Base-by-base conservation (phyloP, 1,284 basidiomycete genomes). In the Blastosporella zonata region DNA sequence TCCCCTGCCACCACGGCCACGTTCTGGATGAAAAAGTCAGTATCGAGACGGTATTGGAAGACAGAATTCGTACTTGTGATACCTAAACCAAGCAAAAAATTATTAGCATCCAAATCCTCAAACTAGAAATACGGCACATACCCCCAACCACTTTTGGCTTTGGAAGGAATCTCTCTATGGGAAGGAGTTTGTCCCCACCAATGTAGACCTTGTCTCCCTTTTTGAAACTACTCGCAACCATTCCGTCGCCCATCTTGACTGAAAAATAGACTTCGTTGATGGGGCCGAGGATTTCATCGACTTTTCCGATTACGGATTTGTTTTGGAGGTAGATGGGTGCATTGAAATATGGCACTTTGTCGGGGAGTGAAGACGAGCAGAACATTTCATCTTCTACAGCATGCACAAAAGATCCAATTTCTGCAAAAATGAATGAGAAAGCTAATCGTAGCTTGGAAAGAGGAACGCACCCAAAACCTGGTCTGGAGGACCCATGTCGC, bases 241-340 rank as follows among this genome's bases (percentile, higher is more conserved):
- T 95, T 39, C 97, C 97, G 46, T 91, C 84, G 36, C 89, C 85
- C 90, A 98, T 97, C 74, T 99, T 99, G 59, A 99, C 80, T 3
- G 95, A 97, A 65, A 99, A 99, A 72, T 86, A 98, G 50, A 99
- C 94, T 67, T 99, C 93, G 69, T 99, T 99, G 69, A 99, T 96
- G 8, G 97, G 97, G 0, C 94, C 94, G 13, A 97, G 78, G 56
- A 97, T 97, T 69, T 97, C 94, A 69, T 97, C 94, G 31, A 97
- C 90, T 69, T 95, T 96, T 56, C 94, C 94, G 56, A 97, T 93
- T 54, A 83, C 82, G 7, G 94, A 93, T 74, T 98, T 99, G 74
- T 99, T 99, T 75, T 93, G 87, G 44, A 99, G 82, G 70, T 97
- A 99, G 67, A 99, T 97, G 46, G 97, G 96, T 0, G 97, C 96